Evolutionary conservation across 352 stramenopile genomes (phyloP).

Genomic region (Pythium phragmiticola): DNA sequence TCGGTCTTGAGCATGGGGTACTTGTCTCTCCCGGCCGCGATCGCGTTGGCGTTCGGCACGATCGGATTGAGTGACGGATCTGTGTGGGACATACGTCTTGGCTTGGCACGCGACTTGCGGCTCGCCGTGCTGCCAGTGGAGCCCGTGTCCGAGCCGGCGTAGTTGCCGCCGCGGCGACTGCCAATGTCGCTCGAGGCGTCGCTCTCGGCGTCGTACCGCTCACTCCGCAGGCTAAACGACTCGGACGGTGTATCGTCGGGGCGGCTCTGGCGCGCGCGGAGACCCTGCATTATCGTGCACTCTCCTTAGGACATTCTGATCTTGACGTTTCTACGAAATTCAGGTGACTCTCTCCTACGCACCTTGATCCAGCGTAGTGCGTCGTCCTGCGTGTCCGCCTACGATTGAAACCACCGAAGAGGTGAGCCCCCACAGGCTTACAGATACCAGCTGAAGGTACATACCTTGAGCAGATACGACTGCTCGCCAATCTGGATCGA

Average conservation of each 20-base stretch:
- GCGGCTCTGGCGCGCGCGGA: slow-evolving; percentile 68
- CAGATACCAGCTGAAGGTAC: not conserved
- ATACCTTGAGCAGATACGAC: slow-evolving; percentile 80
- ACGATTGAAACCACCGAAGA: not conserved
- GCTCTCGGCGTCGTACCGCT: slow-evolving; percentile 80
- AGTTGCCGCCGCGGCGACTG: slow-evolving; percentile 36
- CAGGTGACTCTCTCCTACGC: not conserved
- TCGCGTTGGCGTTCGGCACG: slow-evolving; percentile 67
- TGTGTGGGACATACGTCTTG: slow-evolving; percentile 46
- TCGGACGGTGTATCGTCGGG: slow-evolving; percentile 74
- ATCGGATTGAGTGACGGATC: slow-evolving; percentile 63
- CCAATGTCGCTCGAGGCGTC: slow-evolving; percentile 81
- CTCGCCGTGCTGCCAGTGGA: slow-evolving; percentile 45
- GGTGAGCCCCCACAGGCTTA: not conserved
- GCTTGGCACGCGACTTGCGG: slow-evolving; percentile 29
- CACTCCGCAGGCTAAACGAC: slow-evolving; percentile 78
- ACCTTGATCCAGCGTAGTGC: slow-evolving; percentile 59
- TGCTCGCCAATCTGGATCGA: slow-evolving; percentile 85
- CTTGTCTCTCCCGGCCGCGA: slow-evolving; percentile 39
- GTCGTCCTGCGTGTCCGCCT: slow-evolving; percentile 72
- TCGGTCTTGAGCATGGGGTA: slow-evolving; percentile 83
- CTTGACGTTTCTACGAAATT: no score
- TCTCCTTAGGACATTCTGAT: no score
- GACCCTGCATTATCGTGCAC: slow-evolving; percentile 33
- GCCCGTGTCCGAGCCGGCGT: slow-evolving; percentile 64